Conservation (phyloP, 2,329 filamentous ascomycete species). For the Colletotrichum sp. region DNA sequence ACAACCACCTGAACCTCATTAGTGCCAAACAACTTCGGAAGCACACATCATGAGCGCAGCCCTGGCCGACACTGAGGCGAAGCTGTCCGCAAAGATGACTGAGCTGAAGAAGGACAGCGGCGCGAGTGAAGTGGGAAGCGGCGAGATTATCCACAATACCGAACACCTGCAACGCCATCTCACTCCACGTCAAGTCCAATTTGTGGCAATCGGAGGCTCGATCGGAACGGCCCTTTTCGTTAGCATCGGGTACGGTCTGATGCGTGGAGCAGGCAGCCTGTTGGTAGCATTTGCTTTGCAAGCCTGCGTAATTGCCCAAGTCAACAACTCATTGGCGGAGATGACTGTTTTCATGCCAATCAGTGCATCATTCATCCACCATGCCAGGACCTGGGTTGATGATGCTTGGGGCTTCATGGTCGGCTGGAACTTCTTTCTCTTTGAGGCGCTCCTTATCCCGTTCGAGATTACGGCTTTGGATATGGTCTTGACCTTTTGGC, state of each 20-base stretch:
- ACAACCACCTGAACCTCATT: neutral
- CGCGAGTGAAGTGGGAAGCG: neutral
- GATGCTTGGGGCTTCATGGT: constrained; percentile 52
- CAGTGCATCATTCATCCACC: constrained; percentile 46
- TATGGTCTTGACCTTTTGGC: constrained; percentile 44
- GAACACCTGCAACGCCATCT: neutral
- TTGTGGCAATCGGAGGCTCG: neutral
- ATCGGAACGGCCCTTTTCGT: neutral
- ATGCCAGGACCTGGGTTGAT: constrained; percentile 56
- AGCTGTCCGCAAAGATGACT: neutral
- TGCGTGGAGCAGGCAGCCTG: neutral
- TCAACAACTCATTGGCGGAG: constrained; percentile 41
- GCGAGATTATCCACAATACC: neutral
- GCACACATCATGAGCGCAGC: neutral
- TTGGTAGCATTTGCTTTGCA: neutral
- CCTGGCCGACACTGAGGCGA: neutral
- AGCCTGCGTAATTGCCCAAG: constrained; percentile 33
- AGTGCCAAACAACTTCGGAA: neutral
- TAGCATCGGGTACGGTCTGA: neutral
- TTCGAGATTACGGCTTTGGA: constrained; percentile 54
- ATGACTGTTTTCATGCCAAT: constrained; percentile 37
- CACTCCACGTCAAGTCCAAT: neutral
- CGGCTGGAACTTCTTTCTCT: constrained; percentile 57
- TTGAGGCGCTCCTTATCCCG: constrained; percentile 54
- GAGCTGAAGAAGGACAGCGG: neutral